phyloP scores from a whole-genome alignment of 1,284 basidiomycete species.

The Microstroma glucosiphilum region DNA sequence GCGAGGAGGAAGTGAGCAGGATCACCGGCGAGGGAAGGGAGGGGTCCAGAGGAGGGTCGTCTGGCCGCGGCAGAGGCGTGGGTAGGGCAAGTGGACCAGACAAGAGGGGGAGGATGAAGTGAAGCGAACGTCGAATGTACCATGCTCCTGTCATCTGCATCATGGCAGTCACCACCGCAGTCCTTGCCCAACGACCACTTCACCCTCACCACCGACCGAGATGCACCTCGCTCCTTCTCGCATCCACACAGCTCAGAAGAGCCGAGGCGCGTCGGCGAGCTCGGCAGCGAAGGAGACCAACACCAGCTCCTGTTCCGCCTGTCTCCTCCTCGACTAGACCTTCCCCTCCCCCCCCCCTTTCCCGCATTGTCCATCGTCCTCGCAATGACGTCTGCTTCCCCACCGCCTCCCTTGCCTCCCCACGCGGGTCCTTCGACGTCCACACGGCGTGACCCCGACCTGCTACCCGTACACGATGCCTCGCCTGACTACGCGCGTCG shows the following conservation, averaged over 20 bases:
- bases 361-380: neutral
- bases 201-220: no score
- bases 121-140: neutral
- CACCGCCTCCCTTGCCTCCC: neutral
- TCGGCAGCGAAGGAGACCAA: no score
- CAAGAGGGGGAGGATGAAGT: neutral
- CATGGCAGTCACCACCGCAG: no score
- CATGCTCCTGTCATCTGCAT: no score
- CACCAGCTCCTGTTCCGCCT: no score
- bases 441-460: neutral
- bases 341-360: neutral
- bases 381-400: neutral
- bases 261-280: no score
- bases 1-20: conserved; percentile 30
- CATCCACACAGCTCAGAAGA: no score
- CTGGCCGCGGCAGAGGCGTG: no score
- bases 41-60: neutral
- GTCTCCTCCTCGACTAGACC: no score
- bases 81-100: neutral
- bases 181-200: no score
- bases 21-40: conserved; percentile 20
- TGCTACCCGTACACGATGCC: neutral
- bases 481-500: neutral
- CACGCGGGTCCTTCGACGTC: neutral
- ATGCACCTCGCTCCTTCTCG: no score